Conservation (phyloP, 2,329 filamentous ascomycete species). For the Diplodia intermedia region DNA sequence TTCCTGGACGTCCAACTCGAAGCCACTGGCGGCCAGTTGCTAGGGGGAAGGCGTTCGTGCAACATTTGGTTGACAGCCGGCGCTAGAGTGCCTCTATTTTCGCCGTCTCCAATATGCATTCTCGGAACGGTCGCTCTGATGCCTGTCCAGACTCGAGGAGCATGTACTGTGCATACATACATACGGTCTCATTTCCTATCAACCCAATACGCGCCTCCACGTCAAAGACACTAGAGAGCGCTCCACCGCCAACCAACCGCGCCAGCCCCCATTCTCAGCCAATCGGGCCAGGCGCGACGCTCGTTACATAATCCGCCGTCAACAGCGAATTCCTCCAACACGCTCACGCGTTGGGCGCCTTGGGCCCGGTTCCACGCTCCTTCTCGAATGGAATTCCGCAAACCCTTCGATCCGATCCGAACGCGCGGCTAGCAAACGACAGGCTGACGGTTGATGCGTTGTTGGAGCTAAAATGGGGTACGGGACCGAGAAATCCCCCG, state of each 20-base stretch:
- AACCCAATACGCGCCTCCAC: constrained; percentile 1
- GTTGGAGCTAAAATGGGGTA: not conserved
- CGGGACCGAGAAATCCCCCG: constrained; percentile 1
- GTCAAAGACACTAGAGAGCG: not conserved
- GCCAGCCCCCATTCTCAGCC: not conserved
- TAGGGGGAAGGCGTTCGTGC: not conserved
- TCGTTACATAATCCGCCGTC: not conserved
- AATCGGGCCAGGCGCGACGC: not conserved
- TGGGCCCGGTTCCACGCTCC: not conserved
- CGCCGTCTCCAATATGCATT: not conserved
- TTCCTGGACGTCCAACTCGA: not conserved
- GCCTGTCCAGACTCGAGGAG: not conserved
- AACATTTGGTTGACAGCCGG: not conserved
- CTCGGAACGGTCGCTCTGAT: not conserved
- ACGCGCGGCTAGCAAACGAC: not conserved
- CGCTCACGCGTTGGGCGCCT: not conserved
- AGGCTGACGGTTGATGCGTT: not conserved
- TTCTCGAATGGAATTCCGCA: not conserved
- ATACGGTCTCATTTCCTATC: not conserved
- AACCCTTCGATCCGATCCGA: not conserved
- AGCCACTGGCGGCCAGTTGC: not conserved
- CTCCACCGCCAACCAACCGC: not conserved
- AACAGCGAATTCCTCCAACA: not conserved
- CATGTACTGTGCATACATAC: no score
- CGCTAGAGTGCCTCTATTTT: not conserved